A percentile compares a stretch with the other conserved stretches of the same genome.
Evolutionary conservation across 129 eudicot species (phyloP).

Genomic region (Artemisia tridentata): DNA sequence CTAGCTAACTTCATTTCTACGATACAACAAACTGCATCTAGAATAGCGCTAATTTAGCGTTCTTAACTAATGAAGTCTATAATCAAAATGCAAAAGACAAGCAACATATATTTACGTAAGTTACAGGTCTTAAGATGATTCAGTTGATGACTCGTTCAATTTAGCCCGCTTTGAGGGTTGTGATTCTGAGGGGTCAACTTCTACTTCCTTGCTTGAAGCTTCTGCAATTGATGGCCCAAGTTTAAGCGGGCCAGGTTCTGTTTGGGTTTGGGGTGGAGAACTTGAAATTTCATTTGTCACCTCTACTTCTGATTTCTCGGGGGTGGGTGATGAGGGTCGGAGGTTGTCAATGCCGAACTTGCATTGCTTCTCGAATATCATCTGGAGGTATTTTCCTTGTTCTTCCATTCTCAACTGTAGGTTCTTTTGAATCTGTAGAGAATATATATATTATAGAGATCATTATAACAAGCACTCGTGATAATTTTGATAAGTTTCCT

Average conservation of each 20-base stretch:
- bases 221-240: slow-evolving; percentile 33
- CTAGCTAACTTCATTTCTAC: slow-evolving; percentile 11
- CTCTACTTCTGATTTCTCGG: slow-evolving; percentile 38
- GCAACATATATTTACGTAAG: slow-evolving; percentile 23
- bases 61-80: slow-evolving; percentile 14
- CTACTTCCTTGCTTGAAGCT: slow-evolving; percentile 21
- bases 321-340: slow-evolving; percentile 42
- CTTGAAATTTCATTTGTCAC: slow-evolving; percentile 30
- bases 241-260: slow-evolving; percentile 22
- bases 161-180: slow-evolving; percentile 65
- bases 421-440: slow-evolving; percentile 81
- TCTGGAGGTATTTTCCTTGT: slow-evolving; percentile 61
- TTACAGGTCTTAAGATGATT: slow-evolving; percentile 24
- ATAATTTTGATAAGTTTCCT: neutral
- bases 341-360: slow-evolving; percentile 52
- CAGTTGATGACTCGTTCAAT: slow-evolving; percentile 35
- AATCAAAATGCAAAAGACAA: slow-evolving; percentile 16
- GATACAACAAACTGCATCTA: slow-evolving; percentile 22
- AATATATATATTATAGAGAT: neutral
- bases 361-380: slow-evolving; percentile 88
- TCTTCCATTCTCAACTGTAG: slow-evolving; percentile 92
- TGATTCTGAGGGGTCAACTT: slow-evolving; percentile 36
- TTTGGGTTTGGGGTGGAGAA: slow-evolving; percentile 38
- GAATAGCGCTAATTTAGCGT: neutral
- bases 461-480: no score